These are phyloP conservation scores for Escovopsis sp. DNA, from an alignment of 2,329 filamentous ascomycete species.

Conservation along the genomic window DNA sequence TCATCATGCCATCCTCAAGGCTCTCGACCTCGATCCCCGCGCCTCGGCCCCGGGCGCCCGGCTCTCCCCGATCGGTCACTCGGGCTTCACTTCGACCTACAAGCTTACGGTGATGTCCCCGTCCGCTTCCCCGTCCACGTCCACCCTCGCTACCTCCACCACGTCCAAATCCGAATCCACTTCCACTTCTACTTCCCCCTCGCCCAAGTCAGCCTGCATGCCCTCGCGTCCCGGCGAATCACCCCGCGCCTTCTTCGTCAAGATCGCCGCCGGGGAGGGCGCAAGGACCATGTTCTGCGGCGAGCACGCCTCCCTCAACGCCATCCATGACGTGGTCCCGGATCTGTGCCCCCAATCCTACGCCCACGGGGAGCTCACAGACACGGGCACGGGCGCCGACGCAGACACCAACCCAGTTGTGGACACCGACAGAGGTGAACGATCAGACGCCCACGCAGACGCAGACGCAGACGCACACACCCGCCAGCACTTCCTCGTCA, in stretches of 20 bases:
- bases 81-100: conserved; percentile 53
- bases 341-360: conserved; percentile 61
- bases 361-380: conserved; percentile 47
- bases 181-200: no score
- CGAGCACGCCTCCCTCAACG: conserved; percentile 71
- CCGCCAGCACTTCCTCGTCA: conserved; percentile 43
- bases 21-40: conserved; percentile 41
- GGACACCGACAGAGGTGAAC: conserved; percentile 18
- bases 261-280: conserved; percentile 45
- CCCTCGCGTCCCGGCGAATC: conserved; percentile 30
- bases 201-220: conserved; percentile 51
- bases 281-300: conserved; percentile 59
- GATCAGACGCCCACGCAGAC: conserved; percentile 11
- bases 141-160: no score
- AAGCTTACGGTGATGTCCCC: conserved; percentile 34
- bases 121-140: no score
- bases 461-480: conserved; percentile 11
- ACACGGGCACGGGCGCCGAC: conserved; percentile 27
- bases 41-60: conserved; percentile 27
- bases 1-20: conserved; percentile 46
- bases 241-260: conserved; percentile 51
- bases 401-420: conserved; percentile 7
- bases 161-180: no score
- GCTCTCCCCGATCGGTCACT: conserved; percentile 47
- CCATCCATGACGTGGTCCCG: conserved; percentile 57